Evolutionary conservation across 345 rosid species (phyloP), one percentile per base, ranked within the genome.

Genomic region (Rubroshorea leprosula): DNA sequence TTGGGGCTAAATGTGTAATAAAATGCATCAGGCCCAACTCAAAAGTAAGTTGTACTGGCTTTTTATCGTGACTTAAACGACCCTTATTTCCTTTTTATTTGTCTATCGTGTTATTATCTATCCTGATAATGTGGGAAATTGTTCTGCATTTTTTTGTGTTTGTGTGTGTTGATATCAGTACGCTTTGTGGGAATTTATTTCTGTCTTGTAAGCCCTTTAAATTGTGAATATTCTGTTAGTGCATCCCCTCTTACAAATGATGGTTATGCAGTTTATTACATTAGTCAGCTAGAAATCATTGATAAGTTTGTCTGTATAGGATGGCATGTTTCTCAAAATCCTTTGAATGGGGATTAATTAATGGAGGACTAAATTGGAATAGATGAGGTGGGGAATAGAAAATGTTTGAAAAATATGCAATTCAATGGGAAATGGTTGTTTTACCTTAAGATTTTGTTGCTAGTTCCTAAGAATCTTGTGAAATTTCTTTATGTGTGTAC

Each of bases 1-100:
- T 70, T 72, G 96, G 96, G 58, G 94, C 99, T 60, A 78, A 67
- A 49, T 93, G 87, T 61, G 89, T 93, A 26, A 74, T 93, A 46
- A 93, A 93, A 76, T 61, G 65, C 68, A 52, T 93, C 79, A 83
- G 63, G 59, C 96, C 96, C 39, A 83, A 86, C 60, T 63, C 94
- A 48, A 79, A 72, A 71, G 99, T 93, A 76, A 62, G 75, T 66
- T 9, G 12, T 55, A 56, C 14, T 39, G 41, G n/a, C 19, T 15
- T 35, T 6, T 13, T 35, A 8, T 35, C 41, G 12, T 35, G 12
- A 13, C 41, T 6, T 35, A 8, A n/a, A n/a, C n/a, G n/a, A n/a
- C n/a, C n/a, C n/a, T n/a, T 6, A 35, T 35, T 35, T 35, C 41
- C 41, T 35, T 35, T 35, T 35, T 35, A 35, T 35, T 35, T 35